Conservation (phyloP, 306 rosid genomes). For the Rosa rugosa region DNA sequence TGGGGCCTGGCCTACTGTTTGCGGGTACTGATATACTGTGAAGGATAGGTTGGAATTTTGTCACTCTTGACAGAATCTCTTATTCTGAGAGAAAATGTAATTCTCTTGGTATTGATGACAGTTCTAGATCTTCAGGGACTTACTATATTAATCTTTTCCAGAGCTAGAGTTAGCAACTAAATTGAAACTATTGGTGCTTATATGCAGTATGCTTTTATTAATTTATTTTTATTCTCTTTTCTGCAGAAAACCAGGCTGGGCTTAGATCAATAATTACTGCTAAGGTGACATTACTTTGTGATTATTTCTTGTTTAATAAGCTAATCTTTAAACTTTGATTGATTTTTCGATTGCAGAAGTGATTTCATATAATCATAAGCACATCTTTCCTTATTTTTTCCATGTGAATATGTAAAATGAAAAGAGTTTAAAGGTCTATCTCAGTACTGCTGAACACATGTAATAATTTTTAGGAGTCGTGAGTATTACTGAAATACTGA, state of each 20-base stretch:
- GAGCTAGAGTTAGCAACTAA: neutral
- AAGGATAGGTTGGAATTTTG: neutral
- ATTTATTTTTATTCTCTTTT: conserved; percentile 19
- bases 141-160: neutral
- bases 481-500: conserved; percentile 12
- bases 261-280: conserved; percentile 76
- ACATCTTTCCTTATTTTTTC: neutral
- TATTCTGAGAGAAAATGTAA: neutral
- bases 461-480: neutral
- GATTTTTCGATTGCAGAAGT: neutral
- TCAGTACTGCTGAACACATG: neutral
- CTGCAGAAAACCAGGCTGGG: conserved; percentile 79
- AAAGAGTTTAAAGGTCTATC: neutral
- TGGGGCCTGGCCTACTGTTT: too few relatives aligned
- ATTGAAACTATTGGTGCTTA: conserved; percentile 15
- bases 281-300: conserved; percentile 57
- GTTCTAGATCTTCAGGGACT: neutral
- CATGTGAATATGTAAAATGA: neutral
- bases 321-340: conserved; percentile 1
- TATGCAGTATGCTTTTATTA: neutral
- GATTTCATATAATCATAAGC: neutral
- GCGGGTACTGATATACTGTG: neutral
- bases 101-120: neutral
- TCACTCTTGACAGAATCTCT: neutral
- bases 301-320: neutral